Evolutionary conservation across 192 early-diverging fungal genomes (phyloP).

Genomic region (Cetraspora pellucida): DNA sequence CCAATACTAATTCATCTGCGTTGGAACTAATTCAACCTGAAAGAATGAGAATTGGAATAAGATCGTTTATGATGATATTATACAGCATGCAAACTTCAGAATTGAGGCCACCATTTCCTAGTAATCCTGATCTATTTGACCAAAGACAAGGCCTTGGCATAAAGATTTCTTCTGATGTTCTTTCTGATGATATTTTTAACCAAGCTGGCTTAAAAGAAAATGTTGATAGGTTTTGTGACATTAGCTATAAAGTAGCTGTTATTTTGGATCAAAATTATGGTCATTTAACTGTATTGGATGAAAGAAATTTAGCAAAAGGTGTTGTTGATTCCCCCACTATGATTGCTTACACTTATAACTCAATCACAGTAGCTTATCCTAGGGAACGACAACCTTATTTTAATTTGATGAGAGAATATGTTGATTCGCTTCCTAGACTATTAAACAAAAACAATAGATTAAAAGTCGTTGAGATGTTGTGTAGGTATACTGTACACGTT

Average conservation of each 20-base stretch:
- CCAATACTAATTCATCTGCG: constrained; percentile 41
- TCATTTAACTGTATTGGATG: constrained; percentile 50
- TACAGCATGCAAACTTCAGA: constrained; percentile 65
- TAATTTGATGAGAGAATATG: constrained; percentile 68
- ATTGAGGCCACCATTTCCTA: constrained; percentile 51
- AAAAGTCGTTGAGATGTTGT: constrained; percentile 78
- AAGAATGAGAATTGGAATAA: constrained; percentile 72
- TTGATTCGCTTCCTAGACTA: constrained; percentile 73
- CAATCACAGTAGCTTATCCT: constrained; percentile 54
- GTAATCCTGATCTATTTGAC: constrained; percentile 44
- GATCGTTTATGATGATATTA: constrained; percentile 74
- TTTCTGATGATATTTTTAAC: constrained; percentile 55
- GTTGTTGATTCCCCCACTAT: constrained; percentile 41
- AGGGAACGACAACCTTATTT: constrained; percentile 64
- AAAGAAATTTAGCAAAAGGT: constrained; percentile 42
- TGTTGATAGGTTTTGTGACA: constrained; percentile 68
- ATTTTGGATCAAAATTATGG: constrained; percentile 60
- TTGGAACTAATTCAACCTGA: constrained; percentile 65
- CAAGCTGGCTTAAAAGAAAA: constrained; percentile 67
- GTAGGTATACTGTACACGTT: constrained; percentile 80
- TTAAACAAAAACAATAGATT: constrained; percentile 59
- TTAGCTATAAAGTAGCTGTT: constrained; percentile 59
- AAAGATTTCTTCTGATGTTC: constrained; percentile 41
- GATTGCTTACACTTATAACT: constrained; percentile 47
- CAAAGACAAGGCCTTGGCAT: constrained; percentile 32